These are phyloP conservation scores for Vaucheria bursata DNA, from an alignment of 352 stramenopile species.

Conservation along the genomic window DNA sequence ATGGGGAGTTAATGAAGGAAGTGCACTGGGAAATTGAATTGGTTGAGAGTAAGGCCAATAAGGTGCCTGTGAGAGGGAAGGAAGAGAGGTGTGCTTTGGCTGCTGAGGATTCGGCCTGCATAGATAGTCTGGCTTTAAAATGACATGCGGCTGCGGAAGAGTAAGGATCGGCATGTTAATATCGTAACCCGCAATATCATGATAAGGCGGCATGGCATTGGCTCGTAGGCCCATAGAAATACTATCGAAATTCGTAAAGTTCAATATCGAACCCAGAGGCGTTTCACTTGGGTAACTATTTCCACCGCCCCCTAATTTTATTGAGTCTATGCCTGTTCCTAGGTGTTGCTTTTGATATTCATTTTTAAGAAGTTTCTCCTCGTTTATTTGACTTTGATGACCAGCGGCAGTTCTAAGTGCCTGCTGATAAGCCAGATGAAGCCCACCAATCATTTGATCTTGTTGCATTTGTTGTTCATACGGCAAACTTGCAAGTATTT, in stretches of 20 bases:
- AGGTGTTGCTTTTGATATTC: too few species aligned
- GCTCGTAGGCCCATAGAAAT: background rate
- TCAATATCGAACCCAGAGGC: background rate
- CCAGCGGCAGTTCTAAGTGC: too few species aligned
- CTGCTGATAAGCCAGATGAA: too few species aligned
- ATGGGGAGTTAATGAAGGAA: background rate
- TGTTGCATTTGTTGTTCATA: too few species aligned
- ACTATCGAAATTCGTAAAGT: background rate
- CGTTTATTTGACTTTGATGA: too few species aligned
- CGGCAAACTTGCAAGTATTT: too few species aligned
- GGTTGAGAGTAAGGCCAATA: background rate
- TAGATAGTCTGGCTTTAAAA: background rate
- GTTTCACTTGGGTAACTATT: background rate
- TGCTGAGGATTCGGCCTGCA: background rate
- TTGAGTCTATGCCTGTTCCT: constrained; percentile 40
- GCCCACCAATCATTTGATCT: too few species aligned
- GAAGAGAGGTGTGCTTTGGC: background rate
- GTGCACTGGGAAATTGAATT: background rate
- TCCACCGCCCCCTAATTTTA: constrained; percentile 6
- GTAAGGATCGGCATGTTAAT: background rate
- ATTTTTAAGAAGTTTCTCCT: too few species aligned
- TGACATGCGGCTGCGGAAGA: background rate
- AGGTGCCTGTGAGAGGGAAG: background rate
- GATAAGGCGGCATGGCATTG: background rate
- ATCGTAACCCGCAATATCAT: background rate